phyloP scores from a whole-genome alignment of 2,329 filamentous ascomycete genomes.

The Zalaria obscura region DNA sequence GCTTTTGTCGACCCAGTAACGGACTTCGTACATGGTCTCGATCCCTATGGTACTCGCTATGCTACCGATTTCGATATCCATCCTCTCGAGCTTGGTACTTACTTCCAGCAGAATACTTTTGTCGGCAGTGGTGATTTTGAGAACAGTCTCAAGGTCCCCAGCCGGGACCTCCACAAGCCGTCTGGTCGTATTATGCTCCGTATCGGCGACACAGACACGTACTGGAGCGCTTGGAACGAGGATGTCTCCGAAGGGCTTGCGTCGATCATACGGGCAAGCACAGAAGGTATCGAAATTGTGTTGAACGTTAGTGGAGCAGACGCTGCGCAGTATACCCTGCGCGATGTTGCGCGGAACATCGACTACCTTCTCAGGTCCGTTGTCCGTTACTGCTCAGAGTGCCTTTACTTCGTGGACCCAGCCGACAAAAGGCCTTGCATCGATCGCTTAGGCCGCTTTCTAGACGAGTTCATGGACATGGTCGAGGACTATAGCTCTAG shows the following conservation, averaged over 20 bases:
- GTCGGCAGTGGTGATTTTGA: slow-evolving; percentile 42
- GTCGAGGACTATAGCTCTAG: slow-evolving; percentile 2
- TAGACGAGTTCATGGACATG: slow-evolving; percentile 19
- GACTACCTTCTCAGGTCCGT: slow-evolving; percentile 28
- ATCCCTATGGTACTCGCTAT: slow-evolving; percentile 34
- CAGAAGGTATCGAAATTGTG: slow-evolving; percentile 8
- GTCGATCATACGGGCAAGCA: slow-evolving; percentile 20
- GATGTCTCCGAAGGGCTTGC: slow-evolving; percentile 34
- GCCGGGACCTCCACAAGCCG: slow-evolving; percentile 40
- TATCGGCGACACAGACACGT: slow-evolving; percentile 16
- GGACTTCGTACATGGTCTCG: slow-evolving; percentile 27
- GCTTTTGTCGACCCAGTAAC: slow-evolving; percentile 2
- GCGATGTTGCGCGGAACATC: neutral
- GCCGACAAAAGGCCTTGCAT: slow-evolving; percentile 37
- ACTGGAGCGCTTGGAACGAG: slow-evolving; percentile 43
- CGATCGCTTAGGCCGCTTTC: slow-evolving; percentile 24
- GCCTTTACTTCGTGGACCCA: slow-evolving; percentile 38
- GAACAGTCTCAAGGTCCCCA: slow-evolving; percentile 25
- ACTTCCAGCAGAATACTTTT: slow-evolving; percentile 42
- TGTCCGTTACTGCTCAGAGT: slow-evolving; percentile 33
- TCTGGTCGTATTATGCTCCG: slow-evolving; percentile 30
- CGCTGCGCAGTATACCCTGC: neutral
- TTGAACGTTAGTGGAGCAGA: slow-evolving; percentile 1
- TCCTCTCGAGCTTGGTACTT: slow-evolving; percentile 36
- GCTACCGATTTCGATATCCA: slow-evolving; percentile 38